phyloP scores from a whole-genome alignment of 2,329 filamentous ascomycete genomes.

The Calonectria hongkongensis region DNA sequence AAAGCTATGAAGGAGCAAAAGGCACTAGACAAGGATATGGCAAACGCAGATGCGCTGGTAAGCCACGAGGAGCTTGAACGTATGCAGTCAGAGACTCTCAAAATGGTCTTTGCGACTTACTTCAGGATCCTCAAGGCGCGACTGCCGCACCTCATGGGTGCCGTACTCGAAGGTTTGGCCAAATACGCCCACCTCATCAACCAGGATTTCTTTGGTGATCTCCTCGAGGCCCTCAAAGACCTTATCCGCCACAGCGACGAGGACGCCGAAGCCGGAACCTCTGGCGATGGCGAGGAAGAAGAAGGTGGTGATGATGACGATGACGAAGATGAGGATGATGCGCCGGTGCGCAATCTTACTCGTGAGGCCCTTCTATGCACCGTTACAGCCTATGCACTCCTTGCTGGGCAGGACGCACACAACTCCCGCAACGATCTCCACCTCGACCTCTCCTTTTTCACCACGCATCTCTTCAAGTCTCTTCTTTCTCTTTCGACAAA shows the following conservation, averaged over 20 bases:
- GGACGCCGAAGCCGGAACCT: conserved; percentile 67
- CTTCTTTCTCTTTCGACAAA: conserved; percentile 87
- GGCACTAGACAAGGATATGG: conserved; percentile 93
- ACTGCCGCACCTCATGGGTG: conserved; percentile 92
- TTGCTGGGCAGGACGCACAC: conserved; percentile 94
- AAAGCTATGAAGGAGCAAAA: conserved; percentile 92
- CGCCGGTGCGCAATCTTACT: conserved; percentile 80
- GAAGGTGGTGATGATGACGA: conserved; percentile 64
- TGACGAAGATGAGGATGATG: conserved; percentile 65
- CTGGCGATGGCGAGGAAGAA: conserved; percentile 65
- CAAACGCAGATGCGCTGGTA: conserved; percentile 91
- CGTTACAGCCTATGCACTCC: conserved; percentile 95
- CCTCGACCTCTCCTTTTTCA: conserved; percentile 96
- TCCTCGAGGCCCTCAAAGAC: conserved; percentile 95
- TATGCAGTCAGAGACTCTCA: conserved; percentile 96
- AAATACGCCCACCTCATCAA: conserved; percentile 98
- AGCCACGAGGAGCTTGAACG: conserved; percentile 93
- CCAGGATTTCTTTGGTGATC: conserved; percentile 98
- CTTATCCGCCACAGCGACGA: conserved; percentile 86
- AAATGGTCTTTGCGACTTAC: conserved; percentile 95
- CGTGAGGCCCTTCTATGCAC: conserved; percentile 95
- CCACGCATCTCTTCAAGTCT: conserved; percentile 92
- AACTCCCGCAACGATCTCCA: conserved; percentile 88
- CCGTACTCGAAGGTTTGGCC: conserved; percentile 93
- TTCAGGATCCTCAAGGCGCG: conserved; percentile 94